These are phyloP conservation scores for Xylariaceae sp. DNA, from an alignment of 2,329 filamentous ascomycete genomes.

Conservation along the genomic window DNA sequence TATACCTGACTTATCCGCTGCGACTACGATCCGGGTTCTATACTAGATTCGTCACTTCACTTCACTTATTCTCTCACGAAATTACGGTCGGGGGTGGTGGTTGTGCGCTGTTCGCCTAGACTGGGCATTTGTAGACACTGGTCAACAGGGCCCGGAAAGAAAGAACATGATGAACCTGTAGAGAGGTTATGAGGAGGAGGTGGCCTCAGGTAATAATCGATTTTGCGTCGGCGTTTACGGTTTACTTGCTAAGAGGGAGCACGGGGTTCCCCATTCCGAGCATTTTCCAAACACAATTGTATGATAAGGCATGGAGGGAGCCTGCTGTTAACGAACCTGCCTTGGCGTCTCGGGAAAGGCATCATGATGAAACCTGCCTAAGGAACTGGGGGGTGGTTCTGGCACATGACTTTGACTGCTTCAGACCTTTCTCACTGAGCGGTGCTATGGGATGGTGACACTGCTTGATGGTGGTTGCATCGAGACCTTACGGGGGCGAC, in stretches of 20 bases:
- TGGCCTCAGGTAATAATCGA: conserved; percentile 1
- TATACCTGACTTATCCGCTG: conserved; percentile 5
- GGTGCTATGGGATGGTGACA: neutral
- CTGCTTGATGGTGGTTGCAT: too few species aligned
- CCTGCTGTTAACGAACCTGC: conserved; percentile 6
- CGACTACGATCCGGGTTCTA: conserved; percentile 6
- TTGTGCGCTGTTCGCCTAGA: conserved; percentile 16
- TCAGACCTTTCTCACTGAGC: neutral
- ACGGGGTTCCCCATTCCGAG: conserved; percentile 5
- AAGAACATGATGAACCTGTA: conserved; percentile 1
- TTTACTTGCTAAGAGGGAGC: conserved; percentile 12
- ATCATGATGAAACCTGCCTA: conserved; percentile 6
- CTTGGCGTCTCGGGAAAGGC: conserved; percentile 7
- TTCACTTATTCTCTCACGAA: conserved; percentile 12
- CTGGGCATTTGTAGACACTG: conserved; percentile 18
- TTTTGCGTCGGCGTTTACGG: conserved; percentile 21
- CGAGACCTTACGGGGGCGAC: too few species aligned
- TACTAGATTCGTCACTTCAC: conserved; percentile 6
- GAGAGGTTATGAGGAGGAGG: too few species aligned
- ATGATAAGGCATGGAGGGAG: conserved; percentile 17
- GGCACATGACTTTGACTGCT: conserved; percentile 5
- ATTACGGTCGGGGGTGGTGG: conserved; percentile 8
- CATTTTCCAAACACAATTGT: conserved; percentile 19
- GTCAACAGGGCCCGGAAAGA: conserved; percentile 9
- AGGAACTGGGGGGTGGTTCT: neutral